Conservation (phyloP, 371 early-diverging fungal species). For the Sporodiniella umbellata region DNA sequence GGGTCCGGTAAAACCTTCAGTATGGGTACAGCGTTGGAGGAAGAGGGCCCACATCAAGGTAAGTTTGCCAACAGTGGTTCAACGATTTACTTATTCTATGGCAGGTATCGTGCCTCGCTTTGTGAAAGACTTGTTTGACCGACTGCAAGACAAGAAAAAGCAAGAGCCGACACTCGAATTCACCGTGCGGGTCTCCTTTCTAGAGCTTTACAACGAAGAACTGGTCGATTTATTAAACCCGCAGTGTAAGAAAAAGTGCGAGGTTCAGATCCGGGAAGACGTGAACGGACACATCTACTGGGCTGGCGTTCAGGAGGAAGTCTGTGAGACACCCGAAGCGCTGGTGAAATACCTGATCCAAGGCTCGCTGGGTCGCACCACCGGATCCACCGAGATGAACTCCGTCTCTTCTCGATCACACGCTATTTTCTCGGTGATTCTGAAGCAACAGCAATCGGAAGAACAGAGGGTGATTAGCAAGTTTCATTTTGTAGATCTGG, state of each 20-base stretch:
- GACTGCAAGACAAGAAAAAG: slow-evolving; percentile 28
- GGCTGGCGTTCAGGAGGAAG: slow-evolving; percentile 85
- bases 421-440: slow-evolving; percentile 92
- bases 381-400: slow-evolving; percentile 98
- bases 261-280: slow-evolving; percentile 85
- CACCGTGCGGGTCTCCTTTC: slow-evolving; percentile 70
- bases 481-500: slow-evolving; percentile 96
- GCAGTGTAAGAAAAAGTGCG: slow-evolving; percentile 22
- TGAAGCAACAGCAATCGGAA: slow-evolving; percentile 42
- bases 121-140: slow-evolving; percentile 61
- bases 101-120: slow-evolving; percentile 88
- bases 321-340: slow-evolving; percentile 70
- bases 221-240: slow-evolving; percentile 78
- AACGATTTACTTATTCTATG: not conserved
- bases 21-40: slow-evolving; percentile 65
- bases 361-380: slow-evolving; percentile 87
- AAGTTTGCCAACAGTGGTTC: not conserved
- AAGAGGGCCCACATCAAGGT: slow-evolving; percentile 28
- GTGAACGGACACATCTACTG: slow-evolving; percentile 85
- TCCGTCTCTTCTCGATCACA: slow-evolving; percentile 94
- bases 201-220: slow-evolving; percentile 99
- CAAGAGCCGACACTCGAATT: slow-evolving; percentile 35
- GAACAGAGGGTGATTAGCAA: slow-evolving; percentile 58
- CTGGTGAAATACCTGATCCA: slow-evolving; percentile 70
- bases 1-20: slow-evolving; percentile 48